Percentiles rank a stretch among this genome's conserved stretches.
Conservation (phyloP, 2,329 filamentous ascomycete species). For the Fusarium domesticum region DNA sequence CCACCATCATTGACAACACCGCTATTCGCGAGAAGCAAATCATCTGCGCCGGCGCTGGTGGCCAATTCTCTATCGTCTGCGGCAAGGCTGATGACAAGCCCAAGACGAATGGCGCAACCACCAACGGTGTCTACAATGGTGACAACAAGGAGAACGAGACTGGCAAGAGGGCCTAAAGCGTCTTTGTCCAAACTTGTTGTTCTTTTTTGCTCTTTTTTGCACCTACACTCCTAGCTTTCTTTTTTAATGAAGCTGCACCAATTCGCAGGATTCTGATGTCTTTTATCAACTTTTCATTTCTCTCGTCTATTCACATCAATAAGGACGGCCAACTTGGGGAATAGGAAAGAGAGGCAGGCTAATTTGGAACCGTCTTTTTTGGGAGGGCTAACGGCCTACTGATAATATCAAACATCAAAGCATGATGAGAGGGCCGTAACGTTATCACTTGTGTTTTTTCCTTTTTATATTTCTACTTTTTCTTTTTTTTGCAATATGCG, state of each 20-base stretch:
- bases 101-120: conserved; percentile 32
- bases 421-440: not conserved
- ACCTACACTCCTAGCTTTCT: too few relatives aligned
- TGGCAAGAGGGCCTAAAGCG: conserved; percentile 9
- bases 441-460: not conserved
- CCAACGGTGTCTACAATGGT: conserved; percentile 20
- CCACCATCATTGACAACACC: conserved; percentile 80
- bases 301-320: too few relatives aligned
- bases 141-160: conserved; percentile 16
- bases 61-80: conserved; percentile 72
- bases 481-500: not conserved
- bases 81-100: conserved; percentile 37
- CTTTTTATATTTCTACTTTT: not conserved
- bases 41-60: conserved; percentile 78
- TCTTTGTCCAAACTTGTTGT: not conserved
- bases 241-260: too few relatives aligned
- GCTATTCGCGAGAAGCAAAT: conserved; percentile 74
- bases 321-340: too few relatives aligned
- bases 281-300: too few relatives aligned
- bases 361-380: too few relatives aligned
- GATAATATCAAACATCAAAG: not conserved
- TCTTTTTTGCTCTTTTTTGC: not conserved
- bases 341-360: too few relatives aligned
- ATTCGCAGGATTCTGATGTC: too few relatives aligned
- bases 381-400: too few relatives aligned